Base-by-base conservation (phyloP, 805 yeast genomes). In the Gaillardinia entomophila region DNA sequence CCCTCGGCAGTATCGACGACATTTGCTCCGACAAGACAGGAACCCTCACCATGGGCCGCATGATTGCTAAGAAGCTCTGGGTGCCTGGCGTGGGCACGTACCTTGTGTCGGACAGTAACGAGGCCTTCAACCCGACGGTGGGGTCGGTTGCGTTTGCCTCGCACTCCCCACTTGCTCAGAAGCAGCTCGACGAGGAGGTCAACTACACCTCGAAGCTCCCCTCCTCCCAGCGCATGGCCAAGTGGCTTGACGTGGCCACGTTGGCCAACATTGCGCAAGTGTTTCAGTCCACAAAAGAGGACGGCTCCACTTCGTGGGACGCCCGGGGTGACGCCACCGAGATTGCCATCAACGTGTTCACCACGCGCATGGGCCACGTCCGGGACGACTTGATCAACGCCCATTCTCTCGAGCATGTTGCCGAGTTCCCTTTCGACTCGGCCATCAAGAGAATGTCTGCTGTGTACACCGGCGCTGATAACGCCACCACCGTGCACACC, bases 281-380 rank as follows among this genome's bases (percentile, higher is more conserved):
- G 16, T 48, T 56, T 16, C 49, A 49, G 36, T 16, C 57, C 15
- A 45, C 42, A 28, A 59, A 62, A 34, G 54, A 43, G 23, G 51
- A 48, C 18, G 57, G 53, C 4, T 58, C 57, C 27, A 33, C 53
- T 38, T 55, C 42, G 31, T 48, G 71, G 71, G 64, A 52, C 41
- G 66, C 51, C 20, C 66, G 44, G 50, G 95, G 95, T 38, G 95
- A 86, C 51, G 90, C 95, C 26, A 86, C 95, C 3, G 95, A 86
- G 60, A 79, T 82, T 48, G 94, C 95, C 3, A 80, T 86, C 40
- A 90, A 84, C 49, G 90, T 85, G 1, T 83, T 82, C 49, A 72
- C 79, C 15, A 60, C 77, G 10, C 72, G 88, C 46, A 60, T 80
- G 39, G 70, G 68, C 19, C 64, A 58, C 39, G 68, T 71, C 15